Evolutionary conservation across 768 basidiomycete species (phyloP), one percentile per base, ranked within the genome.

Genomic region (Tricholoma furcatifolium): DNA sequence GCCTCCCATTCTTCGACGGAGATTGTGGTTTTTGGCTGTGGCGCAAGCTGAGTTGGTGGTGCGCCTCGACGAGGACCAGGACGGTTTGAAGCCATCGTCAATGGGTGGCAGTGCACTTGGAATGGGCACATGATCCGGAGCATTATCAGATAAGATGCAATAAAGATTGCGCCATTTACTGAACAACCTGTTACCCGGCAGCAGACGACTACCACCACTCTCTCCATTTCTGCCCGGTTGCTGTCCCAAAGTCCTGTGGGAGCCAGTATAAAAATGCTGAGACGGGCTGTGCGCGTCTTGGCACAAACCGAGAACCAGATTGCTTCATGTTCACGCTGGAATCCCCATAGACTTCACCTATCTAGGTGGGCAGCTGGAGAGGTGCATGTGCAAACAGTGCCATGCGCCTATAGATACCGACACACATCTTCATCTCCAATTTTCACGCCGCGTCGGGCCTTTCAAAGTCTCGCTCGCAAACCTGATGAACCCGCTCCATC

Each of bases 1-100:
- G 82, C 68, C 60, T 97, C 94, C 95, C 95, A 98, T 71, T 96
- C 92, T 65, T 97, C 94, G 3, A 96, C 74, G 38, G 75, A 85
- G 32, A 91, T 74, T 1, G 72, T 71, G 1, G 72, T 64, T 61
- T 76, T 83, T 17, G 65, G 42, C 41, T 62, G 67, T 5, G 62
- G 61, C 27, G 62, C 43, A 31, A 59, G 51, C 34, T 54, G 53
- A 6, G 51, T 38, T 5, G 55, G 52, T 20, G 59, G 34, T 24
- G 47, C 34, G 34, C 32, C 47, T 36, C 48, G 59, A 40, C 54
- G 59, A 51, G 45, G 34, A 20, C 35, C 39, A 27, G 53, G 31
- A 40, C 53, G 60, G 47, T 35, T 46, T 18, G 56, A 40, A 50
- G 59, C 50, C 59, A 60, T 60, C 9, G 30, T 21, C 31, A 21